Conservation (phyloP, 495 filamentous ascomycete genomes). For the Ascobolus immersus region DNA sequence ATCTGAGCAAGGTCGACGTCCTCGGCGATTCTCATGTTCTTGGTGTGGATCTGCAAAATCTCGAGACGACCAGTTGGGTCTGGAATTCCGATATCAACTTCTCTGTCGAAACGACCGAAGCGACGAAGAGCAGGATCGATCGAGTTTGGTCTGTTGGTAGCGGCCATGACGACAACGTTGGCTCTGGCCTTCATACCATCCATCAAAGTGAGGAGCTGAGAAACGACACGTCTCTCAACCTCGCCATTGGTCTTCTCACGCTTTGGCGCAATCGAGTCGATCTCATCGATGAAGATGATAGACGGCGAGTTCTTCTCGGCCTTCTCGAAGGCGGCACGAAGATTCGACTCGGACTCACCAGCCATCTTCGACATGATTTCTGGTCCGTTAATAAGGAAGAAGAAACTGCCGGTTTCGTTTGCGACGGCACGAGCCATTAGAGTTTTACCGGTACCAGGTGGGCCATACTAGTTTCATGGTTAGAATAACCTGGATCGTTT, state of each 20-base stretch:
- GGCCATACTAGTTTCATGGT: constrained; percentile 33
- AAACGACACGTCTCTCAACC: constrained; percentile 93
- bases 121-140: constrained; percentile 93
- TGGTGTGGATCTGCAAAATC: constrained; percentile 96
- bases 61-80: constrained; percentile 96
- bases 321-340: constrained; percentile 94
- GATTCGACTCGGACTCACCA: constrained; percentile 91
- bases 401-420: constrained; percentile 96
- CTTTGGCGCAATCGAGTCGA: constrained; percentile 96
- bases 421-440: constrained; percentile 95
- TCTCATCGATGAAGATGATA: constrained; percentile 99
- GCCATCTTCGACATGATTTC: constrained; percentile 99
- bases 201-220: constrained; percentile 92
- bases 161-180: constrained; percentile 96
- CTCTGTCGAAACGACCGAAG: constrained; percentile 93
- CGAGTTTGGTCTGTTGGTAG: constrained; percentile 91
- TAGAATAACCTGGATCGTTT: background rate
- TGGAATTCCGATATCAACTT: constrained; percentile 93
- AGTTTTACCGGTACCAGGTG: constrained; percentile 96
- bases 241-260: constrained; percentile 99
- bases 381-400: constrained; percentile 93
- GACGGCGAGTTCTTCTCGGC: constrained; percentile 98
- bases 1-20: constrained; percentile 95
- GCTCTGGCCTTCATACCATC: constrained; percentile 98
- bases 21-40: constrained; percentile 98